Evolutionary conservation across 257 asterid species (phyloP).

Genomic region (Ballota nigra): DNA sequence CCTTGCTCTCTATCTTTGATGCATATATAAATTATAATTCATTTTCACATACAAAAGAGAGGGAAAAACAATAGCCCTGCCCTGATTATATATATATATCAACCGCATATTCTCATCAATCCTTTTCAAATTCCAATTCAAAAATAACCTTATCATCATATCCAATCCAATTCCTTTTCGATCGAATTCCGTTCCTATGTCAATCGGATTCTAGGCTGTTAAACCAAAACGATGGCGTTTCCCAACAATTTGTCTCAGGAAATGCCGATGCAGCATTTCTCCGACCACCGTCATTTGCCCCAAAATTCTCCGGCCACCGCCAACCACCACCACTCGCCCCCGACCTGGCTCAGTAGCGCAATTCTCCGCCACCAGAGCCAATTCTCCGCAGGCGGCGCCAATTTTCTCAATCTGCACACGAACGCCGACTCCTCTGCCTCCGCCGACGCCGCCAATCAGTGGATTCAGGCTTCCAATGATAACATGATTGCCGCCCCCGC

Average conservation of each 20-base stretch:
- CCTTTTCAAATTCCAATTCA: neutral
- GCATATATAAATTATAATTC: neutral
- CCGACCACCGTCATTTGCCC: slow-evolving; percentile 38
- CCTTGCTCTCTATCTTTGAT: too few relatives aligned
- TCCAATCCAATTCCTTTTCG: neutral
- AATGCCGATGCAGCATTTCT: slow-evolving; percentile 53
- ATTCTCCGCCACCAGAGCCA: slow-evolving; percentile 48
- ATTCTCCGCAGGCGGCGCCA: slow-evolving; percentile 30
- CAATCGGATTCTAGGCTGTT: neutral
- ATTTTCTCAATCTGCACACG: slow-evolving; percentile 60
- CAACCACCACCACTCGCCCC: slow-evolving; percentile 30
- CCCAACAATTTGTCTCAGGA: slow-evolving; percentile 58
- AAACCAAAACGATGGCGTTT: slow-evolving; percentile 39
- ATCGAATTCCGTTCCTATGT: neutral
- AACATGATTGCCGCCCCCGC: slow-evolving; percentile 27
- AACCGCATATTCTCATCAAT: neutral
- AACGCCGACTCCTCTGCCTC: slow-evolving; percentile 39
- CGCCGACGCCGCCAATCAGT: slow-evolving; percentile 33
- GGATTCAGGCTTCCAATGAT: slow-evolving; percentile 51
- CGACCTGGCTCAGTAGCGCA: slow-evolving; percentile 62
- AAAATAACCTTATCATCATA: neutral
- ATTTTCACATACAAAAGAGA: neutral
- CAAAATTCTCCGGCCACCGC: slow-evolving; percentile 26
- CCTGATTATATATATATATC: neutral
- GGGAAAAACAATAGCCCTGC: neutral